These are phyloP conservation scores for Protomyces inouyei DNA, from an alignment of 1,139 yeast species.

Conservation along the genomic window DNA sequence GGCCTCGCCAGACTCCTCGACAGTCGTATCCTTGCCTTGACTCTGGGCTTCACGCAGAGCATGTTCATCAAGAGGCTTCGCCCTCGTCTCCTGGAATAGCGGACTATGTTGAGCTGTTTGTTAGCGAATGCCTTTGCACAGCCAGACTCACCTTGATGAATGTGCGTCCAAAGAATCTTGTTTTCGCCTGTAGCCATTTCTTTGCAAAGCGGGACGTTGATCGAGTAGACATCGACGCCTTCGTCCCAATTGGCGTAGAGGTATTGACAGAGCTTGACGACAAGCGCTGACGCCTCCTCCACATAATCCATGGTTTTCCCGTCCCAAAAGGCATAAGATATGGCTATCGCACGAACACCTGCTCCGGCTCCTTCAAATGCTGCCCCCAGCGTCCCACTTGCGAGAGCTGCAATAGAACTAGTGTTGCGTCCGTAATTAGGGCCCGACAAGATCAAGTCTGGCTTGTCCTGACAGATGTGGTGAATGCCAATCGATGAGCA, in stretches of 20 bases:
- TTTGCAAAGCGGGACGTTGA: slow-evolving; percentile 70
- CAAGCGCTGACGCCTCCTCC: slow-evolving; percentile 60
- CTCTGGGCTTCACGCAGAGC: slow-evolving; percentile 52
- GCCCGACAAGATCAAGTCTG: slow-evolving; percentile 85
- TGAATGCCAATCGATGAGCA: slow-evolving; percentile 87
- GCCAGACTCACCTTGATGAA: slow-evolving; percentile 59
- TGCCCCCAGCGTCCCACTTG: slow-evolving; percentile 97
- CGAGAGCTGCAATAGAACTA: slow-evolving; percentile 78
- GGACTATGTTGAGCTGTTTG: slow-evolving; percentile 34
- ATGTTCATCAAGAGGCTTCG: slow-evolving; percentile 69
- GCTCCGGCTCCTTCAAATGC: slow-evolving; percentile 84
- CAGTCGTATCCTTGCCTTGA: slow-evolving; percentile 49
- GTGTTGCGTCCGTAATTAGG: slow-evolving; percentile 95
- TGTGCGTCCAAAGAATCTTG: slow-evolving; percentile 65
- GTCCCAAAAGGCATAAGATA: slow-evolving; percentile 35
- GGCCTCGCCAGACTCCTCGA: slow-evolving; percentile 41
- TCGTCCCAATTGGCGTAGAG: slow-evolving; percentile 55
- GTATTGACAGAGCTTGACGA: slow-evolving; percentile 58
- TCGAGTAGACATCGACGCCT: slow-evolving; percentile 65
- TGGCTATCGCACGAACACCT: slow-evolving; percentile 16
- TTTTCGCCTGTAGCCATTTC: slow-evolving; percentile 50
- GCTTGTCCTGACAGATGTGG: slow-evolving; percentile 55
- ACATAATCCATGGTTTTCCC: slow-evolving; percentile 54
- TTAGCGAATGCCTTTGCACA: slow-evolving; percentile 30
- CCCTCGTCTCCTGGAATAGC: slow-evolving; percentile 39